Conservation (phyloP, 306 rosid species). For the Mucuna pruriens region DNA sequence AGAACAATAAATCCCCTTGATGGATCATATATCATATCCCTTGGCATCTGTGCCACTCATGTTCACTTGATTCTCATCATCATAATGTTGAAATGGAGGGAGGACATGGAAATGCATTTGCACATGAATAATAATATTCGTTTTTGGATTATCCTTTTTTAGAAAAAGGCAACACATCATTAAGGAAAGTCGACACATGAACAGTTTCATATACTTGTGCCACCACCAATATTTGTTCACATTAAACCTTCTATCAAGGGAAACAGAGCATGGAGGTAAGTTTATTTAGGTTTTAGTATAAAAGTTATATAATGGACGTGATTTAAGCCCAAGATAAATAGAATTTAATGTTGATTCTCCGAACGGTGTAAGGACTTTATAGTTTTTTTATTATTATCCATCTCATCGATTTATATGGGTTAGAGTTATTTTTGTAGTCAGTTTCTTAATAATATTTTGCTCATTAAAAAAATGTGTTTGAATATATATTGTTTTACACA, state of each 20-base stretch:
- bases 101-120: slow-evolving; percentile 42
- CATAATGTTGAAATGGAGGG: slow-evolving; percentile 34
- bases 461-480: too few relatives aligned
- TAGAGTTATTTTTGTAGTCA: too few relatives aligned
- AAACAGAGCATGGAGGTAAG: slow-evolving; percentile 4
- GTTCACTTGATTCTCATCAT: neutral
- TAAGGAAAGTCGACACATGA: slow-evolving; percentile 45
- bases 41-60: slow-evolving; percentile 18
- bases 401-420: too few relatives aligned
- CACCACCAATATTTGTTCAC: slow-evolving; percentile 15
- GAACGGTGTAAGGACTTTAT: too few relatives aligned
- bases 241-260: neutral
- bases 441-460: too few relatives aligned
- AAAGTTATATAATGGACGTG: too few relatives aligned
- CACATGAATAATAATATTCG: neutral
- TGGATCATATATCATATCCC: neutral
- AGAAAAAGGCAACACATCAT: neutral
- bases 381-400: too few relatives aligned
- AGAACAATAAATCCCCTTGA: neutral
- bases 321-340: too few relatives aligned
- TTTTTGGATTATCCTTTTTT: neutral
- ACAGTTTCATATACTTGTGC: slow-evolving; percentile 14
- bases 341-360: too few relatives aligned
- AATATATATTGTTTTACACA: too few relatives aligned
- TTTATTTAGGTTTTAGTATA: neutral